These are phyloP conservation scores for Begonia fuchsioides DNA, from an alignment of 306 rosid genomes.

Conservation along the genomic window DNA sequence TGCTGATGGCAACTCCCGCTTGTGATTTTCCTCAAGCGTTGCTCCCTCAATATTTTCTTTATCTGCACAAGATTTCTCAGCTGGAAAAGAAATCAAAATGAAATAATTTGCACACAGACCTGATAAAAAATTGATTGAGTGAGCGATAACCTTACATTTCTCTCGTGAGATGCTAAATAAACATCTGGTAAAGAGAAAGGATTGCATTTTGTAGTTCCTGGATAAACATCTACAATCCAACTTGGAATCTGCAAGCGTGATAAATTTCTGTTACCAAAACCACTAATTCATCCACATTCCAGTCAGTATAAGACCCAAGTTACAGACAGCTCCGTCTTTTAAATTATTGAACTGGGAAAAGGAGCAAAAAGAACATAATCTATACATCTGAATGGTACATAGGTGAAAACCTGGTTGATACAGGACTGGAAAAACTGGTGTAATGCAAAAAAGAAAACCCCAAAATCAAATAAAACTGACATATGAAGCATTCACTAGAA, in stretches of 20 bases:
- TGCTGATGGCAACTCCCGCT: constrained; percentile 77
- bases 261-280: not conserved
- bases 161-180: constrained; percentile 53
- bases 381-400: no score
- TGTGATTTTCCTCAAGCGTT: constrained; percentile 77
- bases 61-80: constrained; percentile 57
- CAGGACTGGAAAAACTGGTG: no score
- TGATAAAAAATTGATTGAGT: constrained; percentile 4
- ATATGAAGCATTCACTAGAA: no score
- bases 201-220: constrained; percentile 60
- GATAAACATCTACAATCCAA: constrained; percentile 56
- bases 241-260: constrained; percentile 58
- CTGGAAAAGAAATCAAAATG: constrained; percentile 18
- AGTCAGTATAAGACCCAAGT: no score
- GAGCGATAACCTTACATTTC: constrained; percentile 42
- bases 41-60: constrained; percentile 65
- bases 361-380: no score
- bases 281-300: no score
- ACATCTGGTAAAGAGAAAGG: constrained; percentile 71
- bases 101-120: constrained; percentile 6
- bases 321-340: no score
- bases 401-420: no score
- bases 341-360: no score
- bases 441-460: no score
- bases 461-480: no score